These are phyloP conservation scores for Neurospora sp. DNA, from an alignment of 2,329 filamentous ascomycete genomes.

Conservation along the genomic window DNA sequence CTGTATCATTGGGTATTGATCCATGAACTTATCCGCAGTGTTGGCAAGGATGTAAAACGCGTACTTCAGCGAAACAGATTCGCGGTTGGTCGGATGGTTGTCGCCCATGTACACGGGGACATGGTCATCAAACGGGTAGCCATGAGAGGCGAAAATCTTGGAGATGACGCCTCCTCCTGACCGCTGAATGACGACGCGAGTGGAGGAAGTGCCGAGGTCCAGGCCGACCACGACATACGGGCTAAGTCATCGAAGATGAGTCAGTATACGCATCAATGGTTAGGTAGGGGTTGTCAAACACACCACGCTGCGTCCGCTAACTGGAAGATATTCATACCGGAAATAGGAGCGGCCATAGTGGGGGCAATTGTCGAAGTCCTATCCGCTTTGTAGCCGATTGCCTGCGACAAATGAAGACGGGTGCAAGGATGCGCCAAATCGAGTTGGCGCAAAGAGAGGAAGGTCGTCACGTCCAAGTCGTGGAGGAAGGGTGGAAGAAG, in stretches of 20 bases:
- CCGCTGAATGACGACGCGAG: background rate
- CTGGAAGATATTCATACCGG: background rate
- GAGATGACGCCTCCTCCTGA: no score
- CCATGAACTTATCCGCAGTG: background rate
- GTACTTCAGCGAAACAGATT: background rate
- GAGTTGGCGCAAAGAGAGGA: background rate
- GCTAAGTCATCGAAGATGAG: background rate
- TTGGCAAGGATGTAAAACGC: constrained; percentile 1
- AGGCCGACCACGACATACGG: background rate
- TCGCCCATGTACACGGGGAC: background rate
- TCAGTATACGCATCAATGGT: background rate
- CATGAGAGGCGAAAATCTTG: background rate
- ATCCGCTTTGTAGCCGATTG: background rate
- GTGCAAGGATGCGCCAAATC: background rate
- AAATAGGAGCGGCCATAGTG: background rate
- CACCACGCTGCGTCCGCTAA: accelerated
- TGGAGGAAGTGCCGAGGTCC: background rate
- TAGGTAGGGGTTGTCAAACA: background rate
- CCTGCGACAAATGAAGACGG: background rate
- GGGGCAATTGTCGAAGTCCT: background rate
- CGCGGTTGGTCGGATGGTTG: background rate
- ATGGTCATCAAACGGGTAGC: background rate
- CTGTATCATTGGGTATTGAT: background rate
- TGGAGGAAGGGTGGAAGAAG: background rate
- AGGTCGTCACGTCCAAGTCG: background rate